Evolutionary conservation across 2,329 filamentous ascomycete genomes (phyloP).

Genomic region (Dactylonectria macrodidyma): DNA sequence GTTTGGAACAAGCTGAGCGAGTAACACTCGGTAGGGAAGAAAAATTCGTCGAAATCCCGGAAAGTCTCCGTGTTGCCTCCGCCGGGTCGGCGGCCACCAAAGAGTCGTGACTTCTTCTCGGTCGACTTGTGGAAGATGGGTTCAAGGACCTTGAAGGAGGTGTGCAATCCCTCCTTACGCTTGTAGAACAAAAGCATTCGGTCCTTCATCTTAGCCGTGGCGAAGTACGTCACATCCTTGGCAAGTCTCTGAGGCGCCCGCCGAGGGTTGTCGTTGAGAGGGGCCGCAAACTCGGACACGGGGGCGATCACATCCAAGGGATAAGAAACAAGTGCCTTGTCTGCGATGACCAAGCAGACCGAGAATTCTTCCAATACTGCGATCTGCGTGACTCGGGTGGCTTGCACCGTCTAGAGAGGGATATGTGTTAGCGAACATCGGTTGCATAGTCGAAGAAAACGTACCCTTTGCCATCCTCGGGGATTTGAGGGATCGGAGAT

Average conservation of each 20-base stretch:
- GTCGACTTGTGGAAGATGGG: constrained; percentile 94
- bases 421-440: constrained; percentile 37
- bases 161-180: constrained; percentile 91
- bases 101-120: constrained; percentile 82
- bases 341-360: constrained; percentile 90
- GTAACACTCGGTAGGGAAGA: constrained; percentile 95
- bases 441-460: constrained; percentile 47
- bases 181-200: constrained; percentile 96
- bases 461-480: constrained; percentile 90
- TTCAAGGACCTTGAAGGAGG: constrained; percentile 96
- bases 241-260: constrained; percentile 93
- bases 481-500: constrained; percentile 91
- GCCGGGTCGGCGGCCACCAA: constrained; percentile 70
- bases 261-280: constrained; percentile 79
- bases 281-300: constrained; percentile 72
- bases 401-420: constrained; percentile 77
- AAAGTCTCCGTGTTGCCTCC: constrained; percentile 92
- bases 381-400: constrained; percentile 87
- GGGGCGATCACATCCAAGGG: constrained; percentile 88
- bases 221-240: constrained; percentile 97
- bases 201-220: constrained; percentile 97
- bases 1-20: constrained; percentile 97
- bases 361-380: constrained; percentile 97
- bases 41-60: constrained; percentile 98
- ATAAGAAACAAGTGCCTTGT: constrained; percentile 92